Percentiles rank a stretch among this genome's conserved stretches.
Conservation (phyloP, 257 asterid species). For the Jacaranda copaia region DNA sequence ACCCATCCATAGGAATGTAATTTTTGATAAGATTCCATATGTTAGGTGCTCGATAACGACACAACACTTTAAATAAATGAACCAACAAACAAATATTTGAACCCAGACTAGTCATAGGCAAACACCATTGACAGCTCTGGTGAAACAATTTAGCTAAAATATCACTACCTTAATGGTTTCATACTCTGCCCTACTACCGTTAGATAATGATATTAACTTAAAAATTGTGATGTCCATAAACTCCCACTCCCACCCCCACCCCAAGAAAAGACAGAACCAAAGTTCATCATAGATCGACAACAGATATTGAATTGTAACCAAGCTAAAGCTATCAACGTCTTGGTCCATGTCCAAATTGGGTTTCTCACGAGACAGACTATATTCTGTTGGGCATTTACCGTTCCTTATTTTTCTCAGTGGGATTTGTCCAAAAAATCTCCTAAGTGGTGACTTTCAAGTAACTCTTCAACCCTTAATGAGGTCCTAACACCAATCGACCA, state of each 20-base stretch:
- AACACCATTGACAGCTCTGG: background rate
- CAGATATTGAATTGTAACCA: background rate
- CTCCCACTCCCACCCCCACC: background rate
- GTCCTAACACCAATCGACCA: background rate
- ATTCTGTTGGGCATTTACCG: background rate
- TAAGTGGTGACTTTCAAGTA: background rate
- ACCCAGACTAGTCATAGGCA: no score
- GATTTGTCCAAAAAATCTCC: slow-evolving; percentile 2
- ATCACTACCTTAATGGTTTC: no score
- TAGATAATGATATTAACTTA: no score
- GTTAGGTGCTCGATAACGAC: no score
- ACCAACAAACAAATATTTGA: no score
- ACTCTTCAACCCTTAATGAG: background rate
- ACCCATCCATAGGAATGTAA: no score
- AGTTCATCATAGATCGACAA: background rate
- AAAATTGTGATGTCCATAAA: no score
- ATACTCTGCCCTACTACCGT: no score
- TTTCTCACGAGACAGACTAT: background rate
- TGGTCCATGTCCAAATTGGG: background rate
- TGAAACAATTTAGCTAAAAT: no score
- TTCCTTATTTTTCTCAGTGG: background rate
- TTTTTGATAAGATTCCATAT: no score
- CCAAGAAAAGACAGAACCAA: background rate
- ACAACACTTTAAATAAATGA: no score
- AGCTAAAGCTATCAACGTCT: background rate